Conservation (phyloP, 768 basidiomycete genomes). For the Lactifluus pinguis region DNA sequence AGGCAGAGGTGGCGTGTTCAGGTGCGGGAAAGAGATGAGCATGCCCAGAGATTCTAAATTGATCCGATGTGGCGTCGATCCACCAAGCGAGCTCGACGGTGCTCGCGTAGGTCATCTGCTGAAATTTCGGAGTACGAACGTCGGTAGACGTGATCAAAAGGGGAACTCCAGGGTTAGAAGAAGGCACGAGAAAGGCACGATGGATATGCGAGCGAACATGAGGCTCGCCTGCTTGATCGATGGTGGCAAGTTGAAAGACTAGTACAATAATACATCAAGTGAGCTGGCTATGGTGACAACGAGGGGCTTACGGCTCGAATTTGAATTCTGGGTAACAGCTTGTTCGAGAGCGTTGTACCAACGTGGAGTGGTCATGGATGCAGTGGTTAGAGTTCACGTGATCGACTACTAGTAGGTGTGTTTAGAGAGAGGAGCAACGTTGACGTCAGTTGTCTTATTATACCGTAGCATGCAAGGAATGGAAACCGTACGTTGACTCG, state of each 20-base stretch:
- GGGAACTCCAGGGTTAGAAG: slow-evolving; percentile 38
- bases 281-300: neutral
- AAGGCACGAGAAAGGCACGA: slow-evolving; percentile 44
- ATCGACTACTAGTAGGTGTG: too few relatives aligned
- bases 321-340: slow-evolving; percentile 22
- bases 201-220: slow-evolving; percentile 61
- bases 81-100: slow-evolving; percentile 67
- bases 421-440: too few relatives aligned
- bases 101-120: slow-evolving; percentile 41
- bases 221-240: slow-evolving; percentile 38
- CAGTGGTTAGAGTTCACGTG: too few relatives aligned
- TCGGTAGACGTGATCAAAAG: slow-evolving; percentile 65
- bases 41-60: slow-evolving; percentile 60
- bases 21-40: slow-evolving; percentile 49
- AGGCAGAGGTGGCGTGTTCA: slow-evolving; percentile 30
- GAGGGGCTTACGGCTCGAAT: slow-evolving; percentile 19
- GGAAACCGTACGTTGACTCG: too few relatives aligned
- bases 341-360: slow-evolving; percentile 24
- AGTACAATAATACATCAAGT: neutral
- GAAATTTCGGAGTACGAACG: slow-evolving; percentile 58
- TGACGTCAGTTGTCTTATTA: too few relatives aligned
- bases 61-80: slow-evolving; percentile 55
- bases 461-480: too few relatives aligned
- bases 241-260: slow-evolving; percentile 58
- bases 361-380: slow-evolving; percentile 18